phyloP scores from a whole-genome alignment of 129 eudicot genomes.

The Oenanthe sinensis region DNA sequence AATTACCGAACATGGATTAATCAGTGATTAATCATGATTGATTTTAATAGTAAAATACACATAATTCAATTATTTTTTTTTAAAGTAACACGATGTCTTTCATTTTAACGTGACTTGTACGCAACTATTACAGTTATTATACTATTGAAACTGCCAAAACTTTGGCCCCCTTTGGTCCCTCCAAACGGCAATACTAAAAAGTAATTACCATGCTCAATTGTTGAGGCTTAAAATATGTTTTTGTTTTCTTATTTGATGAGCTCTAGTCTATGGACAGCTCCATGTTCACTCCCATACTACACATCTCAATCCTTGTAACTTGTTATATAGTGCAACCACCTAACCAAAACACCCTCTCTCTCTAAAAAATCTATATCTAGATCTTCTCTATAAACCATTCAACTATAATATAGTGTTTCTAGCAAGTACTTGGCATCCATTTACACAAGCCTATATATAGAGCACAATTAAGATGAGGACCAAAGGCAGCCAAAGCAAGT shows the following conservation, averaged over 20 bases:
- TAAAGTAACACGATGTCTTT: no score
- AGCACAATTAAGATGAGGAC: not conserved
- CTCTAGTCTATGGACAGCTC: not conserved
- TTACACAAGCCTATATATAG: not conserved
- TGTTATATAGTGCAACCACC: not conserved
- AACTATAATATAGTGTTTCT: not conserved
- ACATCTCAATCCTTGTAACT: not conserved
- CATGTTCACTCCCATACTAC: not conserved
- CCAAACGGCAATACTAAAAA: not conserved
- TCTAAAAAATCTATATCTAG: not conserved
- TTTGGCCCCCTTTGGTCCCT: not conserved
- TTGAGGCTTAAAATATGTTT: not conserved
- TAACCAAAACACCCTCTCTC: not conserved
- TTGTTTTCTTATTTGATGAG: not conserved
- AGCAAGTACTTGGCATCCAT: no score
- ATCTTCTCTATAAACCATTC: not conserved
- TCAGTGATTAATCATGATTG: no score
- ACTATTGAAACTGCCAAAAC: not conserved
- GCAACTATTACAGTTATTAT: no score
- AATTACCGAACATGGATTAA: no score
- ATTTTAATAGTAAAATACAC: no score
- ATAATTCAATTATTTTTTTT: no score
- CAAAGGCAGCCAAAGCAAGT: slow-evolving; percentile 17
- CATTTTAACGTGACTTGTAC: no score
- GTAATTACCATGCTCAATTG: not conserved